Evolutionary conservation across 192 early-diverging fungal genomes (phyloP), one percentile per base, ranked within the genome.

Genomic region (Coemansia sp.): DNA sequence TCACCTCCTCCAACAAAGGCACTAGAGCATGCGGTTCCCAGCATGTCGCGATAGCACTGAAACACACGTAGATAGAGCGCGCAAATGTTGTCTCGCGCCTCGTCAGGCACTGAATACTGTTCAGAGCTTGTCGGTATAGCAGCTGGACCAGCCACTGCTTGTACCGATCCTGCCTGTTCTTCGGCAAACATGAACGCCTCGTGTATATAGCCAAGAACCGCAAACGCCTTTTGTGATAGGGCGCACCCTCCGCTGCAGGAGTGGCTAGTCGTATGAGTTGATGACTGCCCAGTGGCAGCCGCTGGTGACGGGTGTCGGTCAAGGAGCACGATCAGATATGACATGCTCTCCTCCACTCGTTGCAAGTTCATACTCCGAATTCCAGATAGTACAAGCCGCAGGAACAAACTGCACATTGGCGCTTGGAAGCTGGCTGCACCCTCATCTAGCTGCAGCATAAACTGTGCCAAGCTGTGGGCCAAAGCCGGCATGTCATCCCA

Each of bases 101-200:
- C 15, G 51, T 52, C 24, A 15, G 41, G 2, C 31, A 33, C 61
- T 8, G 22, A 15, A 10, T 66, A 29, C 20, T 66, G 41, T 11
- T 46, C 60, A 34, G 33, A 20, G 60, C 9, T 31, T 29, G 24
- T 15, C 54, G 29, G 27, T 2, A 31, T 13, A 34, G 10, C 24
- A 43, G 27, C 40, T 5, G 54, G 38, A 2, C 34, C 52, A 22
- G 27, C 22, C 33, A 3, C 20, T 16, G 43, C 38, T 51, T 29
- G 46, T 6, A 24, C n/a, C n/a, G 54, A n/a, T 1, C 43, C 70
- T 3, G 51, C 36, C 22, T 82, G 75, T 34, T 82, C 75, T 36
- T 74, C 69, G 20, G 79, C 52, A 74, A 77, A 82, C 72, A 77
- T 74, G 47, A 71, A 77, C 18, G 80, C 80, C 46, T 82, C 76